phyloP scores from a whole-genome alignment of 805 yeast genomes.

The Ogataea haglerorum region DNA sequence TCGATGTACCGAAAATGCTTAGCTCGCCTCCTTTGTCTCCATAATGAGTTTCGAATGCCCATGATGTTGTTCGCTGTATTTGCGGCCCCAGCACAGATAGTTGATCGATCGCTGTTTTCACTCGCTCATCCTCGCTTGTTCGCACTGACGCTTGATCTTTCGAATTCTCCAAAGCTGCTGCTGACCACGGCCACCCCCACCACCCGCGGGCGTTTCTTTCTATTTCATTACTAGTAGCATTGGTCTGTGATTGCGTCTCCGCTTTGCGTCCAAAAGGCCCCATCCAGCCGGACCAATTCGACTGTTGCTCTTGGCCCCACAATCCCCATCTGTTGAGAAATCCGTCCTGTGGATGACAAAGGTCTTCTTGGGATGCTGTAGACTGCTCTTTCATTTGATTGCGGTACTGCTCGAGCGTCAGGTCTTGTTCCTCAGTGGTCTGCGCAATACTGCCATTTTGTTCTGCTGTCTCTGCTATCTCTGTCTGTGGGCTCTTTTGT shows the following conservation, averaged over 20 bases:
- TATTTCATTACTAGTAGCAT: not conserved
- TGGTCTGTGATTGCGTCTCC: not conserved
- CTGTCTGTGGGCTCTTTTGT: not conserved
- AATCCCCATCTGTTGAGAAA: conserved; percentile 4
- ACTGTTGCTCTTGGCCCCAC: conserved; percentile 1
- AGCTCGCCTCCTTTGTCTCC: conserved; percentile 22
- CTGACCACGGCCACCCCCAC: conserved; percentile 12
- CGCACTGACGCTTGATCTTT: conserved; percentile 2
- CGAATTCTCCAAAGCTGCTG: not conserved
- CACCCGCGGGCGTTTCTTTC: not conserved
- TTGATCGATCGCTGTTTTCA: conserved; percentile 24
- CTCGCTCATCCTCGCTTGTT: conserved; percentile 19
- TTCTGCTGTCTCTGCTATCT: conserved; percentile 1
- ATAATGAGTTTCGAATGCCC: conserved; percentile 26
- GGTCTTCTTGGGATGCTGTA: not conserved
- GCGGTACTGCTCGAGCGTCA: conserved; percentile 28
- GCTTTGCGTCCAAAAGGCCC: conserved; percentile 3
- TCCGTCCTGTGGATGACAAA: not conserved
- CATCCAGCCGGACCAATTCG: conserved; percentile 14
- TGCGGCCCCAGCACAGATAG: conserved; percentile 22
- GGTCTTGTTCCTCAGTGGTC: conserved; percentile 10
- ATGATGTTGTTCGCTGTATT: conserved; percentile 23
- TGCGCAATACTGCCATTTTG: not conserved
- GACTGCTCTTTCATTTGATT: conserved; percentile 19
- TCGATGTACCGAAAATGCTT: conserved; percentile 30